phyloP scores from a whole-genome alignment of 1,284 basidiomycete genomes.

The Cryptococcus sp. region DNA sequence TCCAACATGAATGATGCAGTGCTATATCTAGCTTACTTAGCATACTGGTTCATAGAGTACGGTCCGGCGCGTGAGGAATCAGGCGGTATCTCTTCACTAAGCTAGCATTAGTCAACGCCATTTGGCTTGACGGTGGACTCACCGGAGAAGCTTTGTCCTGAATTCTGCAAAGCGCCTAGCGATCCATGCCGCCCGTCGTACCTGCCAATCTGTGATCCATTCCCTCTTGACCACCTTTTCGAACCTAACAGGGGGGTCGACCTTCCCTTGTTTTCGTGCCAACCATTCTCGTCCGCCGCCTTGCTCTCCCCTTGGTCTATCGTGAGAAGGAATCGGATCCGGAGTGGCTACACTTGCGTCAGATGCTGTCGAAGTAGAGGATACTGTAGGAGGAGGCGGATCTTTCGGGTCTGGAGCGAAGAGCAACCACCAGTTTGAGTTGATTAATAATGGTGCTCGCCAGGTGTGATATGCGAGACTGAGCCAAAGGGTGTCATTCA shows the following conservation, averaged over 20 bases:
- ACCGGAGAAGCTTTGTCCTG: slow-evolving; percentile 62
- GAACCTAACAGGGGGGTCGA: slow-evolving; percentile 45
- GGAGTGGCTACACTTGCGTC: slow-evolving; percentile 8
- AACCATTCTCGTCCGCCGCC: slow-evolving; percentile 52
- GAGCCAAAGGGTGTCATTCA: slow-evolving; percentile 92
- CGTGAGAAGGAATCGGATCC: slow-evolving; percentile 28
- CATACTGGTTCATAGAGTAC: slow-evolving; percentile 62
- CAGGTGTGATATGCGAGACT: slow-evolving; percentile 88
- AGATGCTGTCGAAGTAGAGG: slow-evolving; percentile 16
- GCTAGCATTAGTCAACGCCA: neutral
- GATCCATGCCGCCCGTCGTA: slow-evolving; percentile 83
- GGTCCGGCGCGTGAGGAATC: slow-evolving; percentile 59
- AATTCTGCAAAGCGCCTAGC: slow-evolving; percentile 75
- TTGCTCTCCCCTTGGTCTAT: slow-evolving; percentile 29
- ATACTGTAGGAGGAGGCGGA: slow-evolving; percentile 42
- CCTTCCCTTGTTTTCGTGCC: slow-evolving; percentile 55
- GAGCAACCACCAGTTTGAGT: slow-evolving; percentile 98
- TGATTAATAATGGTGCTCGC: slow-evolving; percentile 81
- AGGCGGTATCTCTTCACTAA: slow-evolving; percentile 59
- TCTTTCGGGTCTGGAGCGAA: slow-evolving; percentile 61
- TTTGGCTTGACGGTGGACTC: slow-evolving; percentile 6
- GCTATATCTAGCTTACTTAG: slow-evolving; percentile 49
- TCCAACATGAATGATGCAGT: too few species aligned
- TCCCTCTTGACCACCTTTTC: slow-evolving; percentile 46
- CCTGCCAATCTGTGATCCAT: slow-evolving; percentile 76